Evolutionary conservation across 352 stramenopile species (phyloP).

Genomic region (Phytopythium litorale): DNA sequence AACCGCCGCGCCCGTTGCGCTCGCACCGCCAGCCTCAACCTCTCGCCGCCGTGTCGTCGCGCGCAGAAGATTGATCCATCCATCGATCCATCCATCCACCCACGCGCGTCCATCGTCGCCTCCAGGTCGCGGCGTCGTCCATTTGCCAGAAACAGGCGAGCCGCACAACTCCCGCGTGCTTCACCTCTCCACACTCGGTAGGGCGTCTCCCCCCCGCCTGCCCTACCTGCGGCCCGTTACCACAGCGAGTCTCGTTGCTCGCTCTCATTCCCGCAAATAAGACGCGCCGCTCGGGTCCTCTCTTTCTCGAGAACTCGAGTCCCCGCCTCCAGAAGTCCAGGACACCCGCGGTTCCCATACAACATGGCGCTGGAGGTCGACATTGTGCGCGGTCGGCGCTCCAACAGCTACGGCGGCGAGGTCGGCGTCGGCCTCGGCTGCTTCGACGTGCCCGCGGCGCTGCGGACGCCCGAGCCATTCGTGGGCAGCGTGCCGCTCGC

Average conservation of each 20-base stretch:
- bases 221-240: too few species aligned
- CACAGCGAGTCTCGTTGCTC: too few species aligned
- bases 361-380: neutral
- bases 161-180: too few species aligned
- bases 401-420: constrained; percentile 5
- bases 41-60: neutral
- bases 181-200: too few species aligned
- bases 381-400: neutral
- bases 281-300: neutral
- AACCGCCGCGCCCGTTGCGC: neutral
- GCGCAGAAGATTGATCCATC: neutral
- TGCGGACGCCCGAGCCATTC: neutral
- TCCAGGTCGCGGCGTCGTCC: too few species aligned
- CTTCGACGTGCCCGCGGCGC: constrained; percentile 12
- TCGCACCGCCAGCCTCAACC: neutral
- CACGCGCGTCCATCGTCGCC: too few species aligned
- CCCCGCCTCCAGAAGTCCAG: neutral
- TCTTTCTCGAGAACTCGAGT: neutral
- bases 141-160: too few species aligned
- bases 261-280: neutral
- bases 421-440: constrained; percentile 7
- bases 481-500: constrained; percentile 16
- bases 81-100: neutral
- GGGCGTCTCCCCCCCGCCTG: too few species aligned
- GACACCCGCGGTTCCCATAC: neutral